Base-by-base conservation (phyloP, 2,329 filamentous ascomycete genomes). In the Penicillium sp. region DNA sequence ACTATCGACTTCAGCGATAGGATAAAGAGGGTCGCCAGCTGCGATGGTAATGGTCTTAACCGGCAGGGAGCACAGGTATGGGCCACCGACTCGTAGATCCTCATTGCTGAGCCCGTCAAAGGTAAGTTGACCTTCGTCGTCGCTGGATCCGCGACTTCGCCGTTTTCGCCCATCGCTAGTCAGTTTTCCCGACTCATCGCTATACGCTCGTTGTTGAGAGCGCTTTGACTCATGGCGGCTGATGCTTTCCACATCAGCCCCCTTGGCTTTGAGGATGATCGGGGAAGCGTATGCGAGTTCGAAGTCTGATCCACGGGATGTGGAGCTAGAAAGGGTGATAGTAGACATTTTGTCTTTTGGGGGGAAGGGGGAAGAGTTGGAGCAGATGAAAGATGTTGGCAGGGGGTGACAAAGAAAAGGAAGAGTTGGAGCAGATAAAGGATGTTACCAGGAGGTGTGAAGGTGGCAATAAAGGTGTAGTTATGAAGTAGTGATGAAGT, bases 271-370 rank as follows among this genome's bases (percentile, higher is more conserved):
- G 19, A 36, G 15, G 8, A 29, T 29, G 8, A 29, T 21, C 9
- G 25, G 25, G 3, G 34, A 36, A 5, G 34, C 34, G 25, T 36
- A 36, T 13, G 34, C 26, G 5, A 29, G 25, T 21, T 36, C 25
- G 21, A 36, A 36, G 14, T 36, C 34, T 9, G 34, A 36, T 13
- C 34, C 34, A 4, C 25, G 23, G 10, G 34, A 37, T 20, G 33
- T 33, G 7, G 21, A 25, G n/a, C n/a, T n/a, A n/a, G n/a, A n/a
- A n/a, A n/a, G n/a, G n/a, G n/a, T n/a, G n/a, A n/a, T n/a, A n/a
- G n/a, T n/a, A n/a, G n/a, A n/a, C n/a, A n/a, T n/a, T n/a, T n/a
- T n/a, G n/a, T n/a, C n/a, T n/a, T n/a, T n/a, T n/a, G n/a, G n/a
- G n/a, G n/a, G n/a, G n/a, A n/a, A n/a, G n/a, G n/a, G n/a, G n/a